phyloP scores from a whole-genome alignment of 306 rosid genomes.

The Luffa acutangula region DNA sequence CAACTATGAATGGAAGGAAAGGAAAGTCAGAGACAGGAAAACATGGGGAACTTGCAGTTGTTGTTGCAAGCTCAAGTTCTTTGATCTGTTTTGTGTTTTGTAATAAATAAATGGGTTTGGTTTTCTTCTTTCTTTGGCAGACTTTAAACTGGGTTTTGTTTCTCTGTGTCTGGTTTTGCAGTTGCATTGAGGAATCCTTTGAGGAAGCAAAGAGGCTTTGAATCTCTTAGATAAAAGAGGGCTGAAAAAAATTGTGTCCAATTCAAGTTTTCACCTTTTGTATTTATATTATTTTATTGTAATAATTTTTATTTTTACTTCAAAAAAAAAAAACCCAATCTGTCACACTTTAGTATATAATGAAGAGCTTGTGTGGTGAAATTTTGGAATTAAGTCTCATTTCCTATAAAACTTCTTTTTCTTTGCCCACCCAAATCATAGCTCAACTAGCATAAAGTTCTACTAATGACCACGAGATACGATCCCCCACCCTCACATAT shows the following conservation, averaged over 20 bases:
- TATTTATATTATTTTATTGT: background rate
- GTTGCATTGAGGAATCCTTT: background rate
- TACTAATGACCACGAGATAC: too few species aligned
- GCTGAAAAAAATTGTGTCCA: background rate
- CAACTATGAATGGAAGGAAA: background rate
- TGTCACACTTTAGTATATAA: background rate
- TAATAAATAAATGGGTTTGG: background rate
- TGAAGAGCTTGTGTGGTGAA: background rate
- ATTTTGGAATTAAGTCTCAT: background rate
- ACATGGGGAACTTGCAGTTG: slow-evolving; percentile 1
- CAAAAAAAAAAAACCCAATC: background rate
- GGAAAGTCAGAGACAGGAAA: background rate
- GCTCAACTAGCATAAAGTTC: too few species aligned
- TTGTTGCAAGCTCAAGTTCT: background rate
- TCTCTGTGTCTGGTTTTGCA: background rate
- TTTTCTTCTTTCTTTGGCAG: background rate
- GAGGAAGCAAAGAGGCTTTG: background rate
- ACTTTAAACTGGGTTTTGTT: background rate
- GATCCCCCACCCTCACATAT: too few species aligned
- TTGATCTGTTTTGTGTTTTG: background rate
- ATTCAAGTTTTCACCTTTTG: slow-evolving; percentile 3
- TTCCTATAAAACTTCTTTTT: background rate
- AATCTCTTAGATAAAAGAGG: background rate
- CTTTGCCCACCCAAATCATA: too few species aligned
- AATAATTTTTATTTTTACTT: background rate